phyloP scores from a whole-genome alignment of 345 rosid genomes.

The Citrus cavaleriei region DNA sequence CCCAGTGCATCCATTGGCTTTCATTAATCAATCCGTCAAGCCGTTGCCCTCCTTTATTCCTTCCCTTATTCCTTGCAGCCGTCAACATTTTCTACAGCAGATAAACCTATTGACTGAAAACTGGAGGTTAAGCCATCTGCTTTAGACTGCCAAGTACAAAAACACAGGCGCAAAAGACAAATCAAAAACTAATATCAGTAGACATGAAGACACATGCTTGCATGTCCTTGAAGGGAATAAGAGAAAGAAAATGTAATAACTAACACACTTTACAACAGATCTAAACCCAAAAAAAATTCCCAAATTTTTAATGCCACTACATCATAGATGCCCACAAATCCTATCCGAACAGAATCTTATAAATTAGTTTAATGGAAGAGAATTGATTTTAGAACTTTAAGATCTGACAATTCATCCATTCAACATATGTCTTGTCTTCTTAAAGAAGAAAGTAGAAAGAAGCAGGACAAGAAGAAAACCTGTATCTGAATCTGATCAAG shows the following conservation, averaged over 20 bases:
- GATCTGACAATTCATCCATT: neutral
- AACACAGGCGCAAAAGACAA: neutral
- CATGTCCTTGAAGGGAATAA: neutral
- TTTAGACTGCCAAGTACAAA: conserved; percentile 5
- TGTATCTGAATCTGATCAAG: conserved; percentile 9
- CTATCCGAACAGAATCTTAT: neutral
- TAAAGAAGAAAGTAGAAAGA: neutral
- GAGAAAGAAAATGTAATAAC: neutral
- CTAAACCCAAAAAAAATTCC: neutral
- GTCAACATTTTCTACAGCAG: neutral
- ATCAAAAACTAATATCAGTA: neutral
- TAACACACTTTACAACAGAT: neutral
- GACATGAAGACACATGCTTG: neutral
- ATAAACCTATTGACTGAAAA: conserved; percentile 8
- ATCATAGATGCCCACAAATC: neutral
- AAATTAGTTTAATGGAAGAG: neutral
- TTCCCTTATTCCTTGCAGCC: conserved; percentile 1
- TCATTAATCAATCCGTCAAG: neutral
- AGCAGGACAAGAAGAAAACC: conserved; percentile 5
- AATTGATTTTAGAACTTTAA: conserved; percentile 9
- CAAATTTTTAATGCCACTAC: neutral
- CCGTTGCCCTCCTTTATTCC: neutral
- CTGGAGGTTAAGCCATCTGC: conserved; percentile 9
- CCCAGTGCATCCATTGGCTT: neutral
- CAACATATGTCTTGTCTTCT: no score